Evolutionary conservation across 768 basidiomycete species (phyloP).

Genomic region (Calocybe cyanea): DNA sequence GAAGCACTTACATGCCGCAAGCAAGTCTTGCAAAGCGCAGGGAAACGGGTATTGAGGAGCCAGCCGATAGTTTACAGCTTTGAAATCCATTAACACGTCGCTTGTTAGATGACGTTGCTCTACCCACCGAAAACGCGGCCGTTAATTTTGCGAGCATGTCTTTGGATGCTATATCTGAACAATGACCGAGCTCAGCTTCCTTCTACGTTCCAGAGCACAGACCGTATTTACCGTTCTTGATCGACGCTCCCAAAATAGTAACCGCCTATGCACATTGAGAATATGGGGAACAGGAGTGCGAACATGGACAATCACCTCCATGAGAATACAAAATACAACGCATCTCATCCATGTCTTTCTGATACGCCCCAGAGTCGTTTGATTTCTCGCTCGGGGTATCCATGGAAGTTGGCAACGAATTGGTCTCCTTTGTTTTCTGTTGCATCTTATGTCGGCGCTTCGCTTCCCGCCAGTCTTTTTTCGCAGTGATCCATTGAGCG

Average conservation of each 20-base stretch:
- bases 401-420: constrained; percentile 2
- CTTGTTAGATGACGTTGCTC: not conserved
- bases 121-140: constrained; percentile 78
- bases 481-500: constrained; percentile 84
- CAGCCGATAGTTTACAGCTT: constrained; percentile 80
- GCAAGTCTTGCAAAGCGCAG: constrained; percentile 81
- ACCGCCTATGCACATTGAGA: constrained; percentile 44
- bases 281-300: not conserved
- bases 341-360: constrained; percentile 77
- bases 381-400: constrained; percentile 9
- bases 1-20: constrained; percentile 72
- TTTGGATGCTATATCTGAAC: constrained; percentile 66
- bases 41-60: constrained; percentile 98
- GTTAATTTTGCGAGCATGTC: constrained; percentile 88
- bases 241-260: constrained; percentile 83
- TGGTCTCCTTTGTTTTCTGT: constrained; percentile 27
- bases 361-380: constrained; percentile 38
- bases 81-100: constrained; percentile 13
- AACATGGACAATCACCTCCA: constrained; percentile 48
- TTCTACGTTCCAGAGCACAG: not conserved
- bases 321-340: constrained; percentile 81
- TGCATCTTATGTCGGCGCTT: constrained; percentile 53
- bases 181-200: constrained; percentile 4
- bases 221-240: constrained; percentile 55
- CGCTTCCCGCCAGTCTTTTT: constrained; percentile 76